phyloP scores from a whole-genome alignment of 352 stramenopile genomes.

The Phytophthora capsici region DNA sequence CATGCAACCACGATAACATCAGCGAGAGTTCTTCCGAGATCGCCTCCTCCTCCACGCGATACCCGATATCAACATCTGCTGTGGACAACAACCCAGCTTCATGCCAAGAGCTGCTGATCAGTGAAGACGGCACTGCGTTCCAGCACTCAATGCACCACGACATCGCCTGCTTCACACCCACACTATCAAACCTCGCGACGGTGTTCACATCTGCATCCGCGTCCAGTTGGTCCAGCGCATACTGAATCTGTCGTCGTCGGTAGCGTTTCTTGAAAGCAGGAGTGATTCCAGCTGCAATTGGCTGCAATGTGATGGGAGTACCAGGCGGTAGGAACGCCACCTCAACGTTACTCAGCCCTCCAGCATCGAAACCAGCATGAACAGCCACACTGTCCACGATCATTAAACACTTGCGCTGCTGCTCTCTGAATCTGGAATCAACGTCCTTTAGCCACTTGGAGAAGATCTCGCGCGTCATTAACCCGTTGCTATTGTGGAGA shows the following conservation, averaged over 20 bases:
- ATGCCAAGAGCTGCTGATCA: slow-evolving; percentile 28
- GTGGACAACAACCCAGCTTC: slow-evolving; percentile 19
- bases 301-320: slow-evolving; percentile 22
- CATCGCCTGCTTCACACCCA: slow-evolving; percentile 30
- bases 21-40: slow-evolving; percentile 30
- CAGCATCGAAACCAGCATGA: slow-evolving; percentile 27
- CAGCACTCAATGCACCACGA: slow-evolving; percentile 35
- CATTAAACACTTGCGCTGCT: slow-evolving; percentile 34
- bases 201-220: slow-evolving; percentile 25
- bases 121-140: slow-evolving; percentile 21
- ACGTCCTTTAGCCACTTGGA: slow-evolving; percentile 38
- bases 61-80: slow-evolving; percentile 6
- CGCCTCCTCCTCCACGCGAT: slow-evolving; percentile 7
- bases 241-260: slow-evolving; percentile 35
- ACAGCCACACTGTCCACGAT: slow-evolving; percentile 35
- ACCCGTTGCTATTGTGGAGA: slow-evolving; percentile 27
- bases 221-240: slow-evolving; percentile 33
- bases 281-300: slow-evolving; percentile 32
- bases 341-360: slow-evolving; percentile 33
- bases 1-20: slow-evolving; percentile 36
- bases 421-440: slow-evolving; percentile 25
- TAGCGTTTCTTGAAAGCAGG: slow-evolving; percentile 38
- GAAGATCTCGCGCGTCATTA: slow-evolving; percentile 47
- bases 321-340: slow-evolving; percentile 30
- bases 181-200: slow-evolving; percentile 23